Evolutionary conservation across 345 rosid genomes (phyloP), one percentile per base, ranked within the genome.

Genomic region (Rubroshorea leprosula): DNA sequence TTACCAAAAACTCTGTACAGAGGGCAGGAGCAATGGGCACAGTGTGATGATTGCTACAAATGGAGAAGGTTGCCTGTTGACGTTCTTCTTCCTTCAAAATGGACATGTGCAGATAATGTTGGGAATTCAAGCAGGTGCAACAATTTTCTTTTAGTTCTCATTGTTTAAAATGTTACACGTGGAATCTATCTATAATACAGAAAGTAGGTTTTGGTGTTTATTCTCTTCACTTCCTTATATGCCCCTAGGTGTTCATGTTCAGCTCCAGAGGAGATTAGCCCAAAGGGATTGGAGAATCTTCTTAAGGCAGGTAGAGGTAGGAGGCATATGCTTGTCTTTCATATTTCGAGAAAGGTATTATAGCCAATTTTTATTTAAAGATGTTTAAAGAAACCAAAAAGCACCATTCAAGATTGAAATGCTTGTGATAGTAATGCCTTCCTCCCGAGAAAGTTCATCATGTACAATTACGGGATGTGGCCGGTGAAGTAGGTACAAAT

Each of bases 11-110:
- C 29, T 60, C 24, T 48, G 15, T 53, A 12, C 80, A 91, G 96
- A 69, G 81, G 61, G 52, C 81, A 74, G 41, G 95, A 82, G 31
- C 90, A 82, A 74, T 91, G 97, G 94, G 91, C 81, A 38, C 83
- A 79, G 51, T 90, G 97, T 57, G 97, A 90, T 58, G 77, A 80
- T 63, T 90, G 97, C 78, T 78, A 66, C 35, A 90, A 85, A 74
- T 90, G 95, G 98, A 67, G 95, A 77, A 79, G 78, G 71, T 77
- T 91, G 71, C 90, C 92, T 1, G 22, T 67, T 23, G 84, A 82
- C 54, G 83, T 71, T 63, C 83, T 90, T 74, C 91, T 90, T 23
- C 82, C 96, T 43, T 74, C 81, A 11, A 87, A 67, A 61, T 87
- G 97, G 97, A 72, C 78, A 22, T 90, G 96, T 69, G 58, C 55